These are phyloP conservation scores for Alternaria infectoria DNA, from an alignment of 2,329 filamentous ascomycete species.

Conservation along the genomic window DNA sequence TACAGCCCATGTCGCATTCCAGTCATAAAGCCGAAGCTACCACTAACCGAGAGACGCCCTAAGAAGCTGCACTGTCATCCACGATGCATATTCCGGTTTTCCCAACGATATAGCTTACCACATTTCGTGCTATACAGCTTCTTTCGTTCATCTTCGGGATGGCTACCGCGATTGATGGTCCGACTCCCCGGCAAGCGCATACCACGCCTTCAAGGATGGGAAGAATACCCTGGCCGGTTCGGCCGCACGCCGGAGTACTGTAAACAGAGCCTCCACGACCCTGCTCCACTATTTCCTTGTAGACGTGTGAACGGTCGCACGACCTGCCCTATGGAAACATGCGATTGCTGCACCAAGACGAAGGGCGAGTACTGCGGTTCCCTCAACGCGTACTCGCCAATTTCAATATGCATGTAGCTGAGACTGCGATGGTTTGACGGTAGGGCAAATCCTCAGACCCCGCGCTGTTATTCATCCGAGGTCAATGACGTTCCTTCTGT, in stretches of 20 bases:
- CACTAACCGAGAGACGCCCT: constrained; percentile 2
- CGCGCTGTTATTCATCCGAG: constrained; percentile 2
- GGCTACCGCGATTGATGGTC: not conserved
- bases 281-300: not conserved
- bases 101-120: not conserved
- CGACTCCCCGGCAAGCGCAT: not conserved
- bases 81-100: constrained; percentile 16
- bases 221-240: not conserved
- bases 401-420: constrained; percentile 6
- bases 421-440: constrained; percentile 15
- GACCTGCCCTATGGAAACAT: not conserved
- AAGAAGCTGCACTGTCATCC: constrained; percentile 3
- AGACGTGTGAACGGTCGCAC: not conserved
- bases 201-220: not conserved
- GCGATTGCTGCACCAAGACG: not conserved
- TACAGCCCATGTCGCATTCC: constrained; percentile 8
- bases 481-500: constrained; percentile 23
- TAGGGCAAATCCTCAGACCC: not conserved
- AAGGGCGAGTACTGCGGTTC: not conserved
- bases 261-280: not conserved
- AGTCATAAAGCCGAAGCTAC: constrained; percentile 12
- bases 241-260: not conserved
- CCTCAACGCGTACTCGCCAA: not conserved
- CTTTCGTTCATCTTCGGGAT: not conserved
- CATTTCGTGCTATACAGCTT: not conserved